phyloP scores from a whole-genome alignment of 2,329 filamentous ascomycete genomes.

The Aspergillus versicolor region DNA sequence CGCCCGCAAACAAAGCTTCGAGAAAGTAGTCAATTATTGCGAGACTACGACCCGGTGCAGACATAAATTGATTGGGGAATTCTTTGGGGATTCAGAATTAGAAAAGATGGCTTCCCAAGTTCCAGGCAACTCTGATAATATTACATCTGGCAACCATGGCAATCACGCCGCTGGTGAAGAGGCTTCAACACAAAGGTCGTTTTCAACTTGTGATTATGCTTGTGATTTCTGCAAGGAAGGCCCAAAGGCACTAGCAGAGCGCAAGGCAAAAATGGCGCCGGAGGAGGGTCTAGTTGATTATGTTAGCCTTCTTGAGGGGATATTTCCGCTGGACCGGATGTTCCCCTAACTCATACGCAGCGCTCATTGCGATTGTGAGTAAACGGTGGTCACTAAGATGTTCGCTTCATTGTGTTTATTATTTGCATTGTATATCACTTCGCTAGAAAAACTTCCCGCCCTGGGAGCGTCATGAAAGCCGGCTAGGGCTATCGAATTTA shows the following conservation, averaged over 20 bases:
- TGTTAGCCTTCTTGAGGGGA: constrained; percentile 1
- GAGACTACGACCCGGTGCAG: constrained; percentile 72
- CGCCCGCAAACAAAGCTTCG: constrained; percentile 60
- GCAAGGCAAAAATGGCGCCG: constrained; percentile 47
- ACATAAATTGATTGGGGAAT: constrained; percentile 71
- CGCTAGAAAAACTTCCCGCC: neutral
- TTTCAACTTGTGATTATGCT: constrained; percentile 65
- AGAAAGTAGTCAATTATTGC: constrained; percentile 74
- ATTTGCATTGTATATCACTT: neutral
- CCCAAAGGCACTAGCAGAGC: constrained; percentile 53
- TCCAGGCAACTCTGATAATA: constrained; percentile 4
- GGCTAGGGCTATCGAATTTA: neutral
- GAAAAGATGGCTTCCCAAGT: constrained; percentile 32
- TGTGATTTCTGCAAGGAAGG: constrained; percentile 77
- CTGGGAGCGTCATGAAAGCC: neutral
- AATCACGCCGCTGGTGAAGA: neutral
- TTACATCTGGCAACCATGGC: constrained; percentile 32
- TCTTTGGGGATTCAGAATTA: constrained; percentile 67
- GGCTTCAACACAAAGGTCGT: neutral
- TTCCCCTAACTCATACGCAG: constrained; percentile 9
- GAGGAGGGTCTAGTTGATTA: constrained; percentile 16
- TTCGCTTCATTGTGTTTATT: neutral
- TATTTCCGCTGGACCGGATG: constrained; percentile 18
- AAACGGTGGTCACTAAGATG: neutral
- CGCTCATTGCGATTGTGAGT: neutral